Percentiles rank a stretch among this genome's conserved stretches.
phyloP scores from a whole-genome alignment of 495 filamentous ascomycete genomes.

The Letharia lupina region DNA sequence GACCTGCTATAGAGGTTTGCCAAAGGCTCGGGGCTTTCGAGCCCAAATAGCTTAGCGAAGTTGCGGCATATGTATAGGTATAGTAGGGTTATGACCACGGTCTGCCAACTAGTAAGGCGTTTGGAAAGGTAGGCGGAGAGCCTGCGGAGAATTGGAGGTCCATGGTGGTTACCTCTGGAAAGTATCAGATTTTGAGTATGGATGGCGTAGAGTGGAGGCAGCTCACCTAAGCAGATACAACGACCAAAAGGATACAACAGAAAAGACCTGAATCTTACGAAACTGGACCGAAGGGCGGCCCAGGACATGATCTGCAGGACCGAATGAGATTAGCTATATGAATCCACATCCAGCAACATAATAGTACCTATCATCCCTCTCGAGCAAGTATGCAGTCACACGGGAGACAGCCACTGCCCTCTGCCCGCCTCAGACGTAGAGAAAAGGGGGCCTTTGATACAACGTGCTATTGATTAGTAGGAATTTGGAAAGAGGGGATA shows the following conservation, averaged over 20 bases:
- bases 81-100: conserved; percentile 74
- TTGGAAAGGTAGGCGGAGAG: conserved; percentile 61
- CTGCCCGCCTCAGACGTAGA: neutral
- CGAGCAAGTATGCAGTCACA: neutral
- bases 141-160: conserved; percentile 65
- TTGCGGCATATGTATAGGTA: conserved; percentile 89
- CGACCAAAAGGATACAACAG: conserved; percentile 86
- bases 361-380: conserved; percentile 22
- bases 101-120: conserved; percentile 80
- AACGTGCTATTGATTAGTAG: neutral
- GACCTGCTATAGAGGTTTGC: conserved; percentile 87
- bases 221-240: conserved; percentile 66
- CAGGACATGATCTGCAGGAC: conserved; percentile 68
- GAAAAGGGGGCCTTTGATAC: neutral
- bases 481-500: neutral
- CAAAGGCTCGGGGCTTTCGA: conserved; percentile 88
- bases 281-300: conserved; percentile 85
- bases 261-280: conserved; percentile 85
- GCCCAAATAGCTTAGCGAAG: conserved; percentile 81
- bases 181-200: neutral
- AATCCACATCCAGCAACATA: neutral
- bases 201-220: neutral
- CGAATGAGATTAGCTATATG: neutral
- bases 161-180: conserved; percentile 72
- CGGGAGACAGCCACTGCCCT: neutral